phyloP scores from a whole-genome alignment of 2,329 filamentous ascomycete species.

The Claviceps paspali region DNA sequence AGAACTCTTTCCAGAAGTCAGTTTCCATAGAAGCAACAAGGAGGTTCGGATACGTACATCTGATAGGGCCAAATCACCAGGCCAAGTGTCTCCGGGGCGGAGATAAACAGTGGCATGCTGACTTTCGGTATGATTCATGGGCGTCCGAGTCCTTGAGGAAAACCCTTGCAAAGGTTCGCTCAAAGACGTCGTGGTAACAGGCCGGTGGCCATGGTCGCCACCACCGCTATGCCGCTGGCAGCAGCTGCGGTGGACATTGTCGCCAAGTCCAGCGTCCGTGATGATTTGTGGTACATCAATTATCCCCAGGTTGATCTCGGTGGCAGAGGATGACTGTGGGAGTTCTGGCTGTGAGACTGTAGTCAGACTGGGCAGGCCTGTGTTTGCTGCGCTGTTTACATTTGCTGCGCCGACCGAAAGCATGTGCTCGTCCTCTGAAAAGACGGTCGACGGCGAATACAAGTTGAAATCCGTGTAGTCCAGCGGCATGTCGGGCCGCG shows the following conservation, averaged over 20 bases:
- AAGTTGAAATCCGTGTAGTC: conserved; percentile 41
- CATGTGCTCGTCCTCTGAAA: conserved; percentile 33
- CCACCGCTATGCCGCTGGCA: too few relatives aligned
- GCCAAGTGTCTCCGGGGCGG: not conserved
- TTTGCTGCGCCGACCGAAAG: conserved; percentile 13
- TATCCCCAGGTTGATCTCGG: too few relatives aligned
- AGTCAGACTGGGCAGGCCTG: conserved; percentile 4
- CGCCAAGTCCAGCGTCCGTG: too few relatives aligned
- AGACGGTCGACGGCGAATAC: conserved; percentile 34
- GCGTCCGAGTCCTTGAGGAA: not conserved
- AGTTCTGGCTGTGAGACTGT: conserved; percentile 4
- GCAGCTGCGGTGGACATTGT: too few relatives aligned
- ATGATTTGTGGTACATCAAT: too few relatives aligned
- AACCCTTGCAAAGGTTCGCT: not conserved
- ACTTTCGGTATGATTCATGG: not conserved
- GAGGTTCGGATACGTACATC: conserved; percentile 7
- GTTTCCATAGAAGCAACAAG: conserved; percentile 1
- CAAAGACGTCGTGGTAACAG: not conserved
- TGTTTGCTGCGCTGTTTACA: too few relatives aligned
- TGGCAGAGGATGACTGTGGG: not conserved
- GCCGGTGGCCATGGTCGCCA: conserved; percentile 1
- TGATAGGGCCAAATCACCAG: conserved; percentile 1
- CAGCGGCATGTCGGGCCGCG: conserved; percentile 6
- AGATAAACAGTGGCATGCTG: not conserved
- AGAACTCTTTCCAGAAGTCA: conserved; percentile 10